Evolutionary conservation across 805 yeast species (phyloP), one percentile per base, ranked within the genome.

Genomic region (Isabelozyma pseudorhagii): DNA sequence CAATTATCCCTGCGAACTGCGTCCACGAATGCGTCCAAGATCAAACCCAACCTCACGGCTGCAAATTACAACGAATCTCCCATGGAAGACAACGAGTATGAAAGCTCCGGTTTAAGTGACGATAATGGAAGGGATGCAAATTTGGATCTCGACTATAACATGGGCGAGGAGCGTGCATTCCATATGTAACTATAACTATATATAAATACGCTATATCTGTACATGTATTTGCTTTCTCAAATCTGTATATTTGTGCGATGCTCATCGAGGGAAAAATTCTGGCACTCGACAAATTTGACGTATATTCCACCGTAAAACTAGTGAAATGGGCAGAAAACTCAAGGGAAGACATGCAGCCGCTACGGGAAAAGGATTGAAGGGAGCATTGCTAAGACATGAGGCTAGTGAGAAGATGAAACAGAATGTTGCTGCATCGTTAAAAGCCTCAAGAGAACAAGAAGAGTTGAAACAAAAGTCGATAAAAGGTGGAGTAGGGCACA

Each of bases 281-380:
- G 11, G 15, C 41, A 29, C 8, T 31, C 13, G 27, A n/a, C 15
- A 21, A 15, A n/a, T 18, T 15, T 40, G 36, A 39, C 49, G 29
- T 48, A 47, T 52, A 47, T 54, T 64, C 42, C 49, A 42, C 40
- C 50, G 25, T 28, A 29, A 39, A 17, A 17, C 5, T 39, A 44
- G 44, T 25, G 44, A 14, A 9, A 68, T 69, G 75, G 68, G 57
- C 10, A 56, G 70, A 21, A 71, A 71, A 50, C 54, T 61, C 8
- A 63, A 67, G 41, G 72, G 71, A 38, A 65, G 63, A 46, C 49
- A 48, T 3, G 17, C 6, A 6, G 45, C 29, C 10, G 40, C 52
- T n/a, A 52, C 54, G 8, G 66, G 59, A 11, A 71, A 71, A 48
- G 76, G 77, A 6, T 60, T 73, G 31, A 67, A 61, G 48, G 74